Evolutionary conservation across 371 early-diverging fungal species (phyloP).

Genomic region (Rhizopus delemar): DNA sequence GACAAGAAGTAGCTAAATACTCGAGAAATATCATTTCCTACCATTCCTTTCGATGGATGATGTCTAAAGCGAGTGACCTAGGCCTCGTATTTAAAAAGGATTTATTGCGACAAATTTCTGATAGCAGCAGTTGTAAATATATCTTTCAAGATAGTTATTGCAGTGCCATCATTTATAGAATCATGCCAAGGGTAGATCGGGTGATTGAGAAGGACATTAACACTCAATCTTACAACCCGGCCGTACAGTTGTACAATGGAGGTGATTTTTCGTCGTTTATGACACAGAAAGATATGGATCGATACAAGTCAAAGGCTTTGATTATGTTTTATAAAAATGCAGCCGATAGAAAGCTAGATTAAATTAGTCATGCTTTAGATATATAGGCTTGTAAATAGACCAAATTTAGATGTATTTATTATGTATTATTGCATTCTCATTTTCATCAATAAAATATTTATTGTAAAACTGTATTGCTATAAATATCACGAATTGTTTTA

Average conservation of each 20-base stretch:
- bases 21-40: conserved; percentile 23
- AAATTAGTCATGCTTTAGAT: too few species aligned
- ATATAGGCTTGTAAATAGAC: too few species aligned
- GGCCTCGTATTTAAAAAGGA: conserved; percentile 31
- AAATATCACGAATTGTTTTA: too few species aligned
- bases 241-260: conserved; percentile 17
- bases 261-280: conserved; percentile 27
- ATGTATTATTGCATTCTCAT: too few species aligned
- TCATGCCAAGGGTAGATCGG: conserved; percentile 33
- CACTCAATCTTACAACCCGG: neutral
- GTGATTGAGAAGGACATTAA: conserved; percentile 22
- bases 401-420: too few species aligned
- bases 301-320: conserved; percentile 34
- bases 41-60: conserved; percentile 42
- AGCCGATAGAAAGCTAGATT: conserved; percentile 66
- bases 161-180: conserved; percentile 21
- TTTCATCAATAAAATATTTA: too few species aligned
- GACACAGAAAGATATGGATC: conserved; percentile 21
- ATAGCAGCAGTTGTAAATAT: conserved; percentile 17
- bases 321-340: conserved; percentile 4
- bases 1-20: conserved; percentile 16
- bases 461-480: too few species aligned
- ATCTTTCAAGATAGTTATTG: conserved; percentile 33
- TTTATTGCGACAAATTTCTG: conserved; percentile 6
- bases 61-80: conserved; percentile 28